phyloP scores from a whole-genome alignment of 1,139 yeast genomes.

The Blastobotrys buckinghamii region DNA sequence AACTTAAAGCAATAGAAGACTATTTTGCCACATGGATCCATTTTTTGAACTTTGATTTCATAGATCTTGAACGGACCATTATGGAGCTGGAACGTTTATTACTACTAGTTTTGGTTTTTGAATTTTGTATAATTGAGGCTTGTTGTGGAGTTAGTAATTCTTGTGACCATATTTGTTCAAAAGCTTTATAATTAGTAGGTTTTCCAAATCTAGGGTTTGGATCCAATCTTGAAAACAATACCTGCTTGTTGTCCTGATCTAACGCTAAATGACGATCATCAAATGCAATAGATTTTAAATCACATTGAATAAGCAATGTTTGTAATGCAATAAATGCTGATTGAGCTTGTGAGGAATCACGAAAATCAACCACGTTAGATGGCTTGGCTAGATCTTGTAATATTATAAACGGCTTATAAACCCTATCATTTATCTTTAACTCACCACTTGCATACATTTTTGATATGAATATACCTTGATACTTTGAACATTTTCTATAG shows the following conservation, averaged over 20 bases:
- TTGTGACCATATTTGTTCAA: background rate
- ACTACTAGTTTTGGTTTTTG: too few species aligned
- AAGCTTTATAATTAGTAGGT: background rate
- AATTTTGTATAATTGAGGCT: background rate
- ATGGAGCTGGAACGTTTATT: too few species aligned
- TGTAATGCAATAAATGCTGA: slow-evolving; percentile 1
- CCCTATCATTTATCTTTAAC: background rate
- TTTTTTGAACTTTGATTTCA: background rate
- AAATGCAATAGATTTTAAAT: background rate
- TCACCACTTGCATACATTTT: background rate
- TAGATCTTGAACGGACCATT: background rate
- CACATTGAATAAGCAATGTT: background rate
- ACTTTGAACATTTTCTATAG: background rate
- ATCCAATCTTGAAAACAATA: background rate
- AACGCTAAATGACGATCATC: background rate
- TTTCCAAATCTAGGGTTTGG: background rate
- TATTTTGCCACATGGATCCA: background rate
- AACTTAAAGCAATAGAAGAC: background rate
- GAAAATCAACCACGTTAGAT: background rate
- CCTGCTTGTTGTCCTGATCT: background rate
- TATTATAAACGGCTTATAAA: background rate
- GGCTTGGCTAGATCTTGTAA: background rate
- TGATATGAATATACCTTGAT: background rate
- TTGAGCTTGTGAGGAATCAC: background rate
- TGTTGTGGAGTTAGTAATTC: background rate